Evolutionary conservation across 2,329 filamentous ascomycete species (phyloP).

Genomic region (Malbranchea cinnamomea): DNA sequence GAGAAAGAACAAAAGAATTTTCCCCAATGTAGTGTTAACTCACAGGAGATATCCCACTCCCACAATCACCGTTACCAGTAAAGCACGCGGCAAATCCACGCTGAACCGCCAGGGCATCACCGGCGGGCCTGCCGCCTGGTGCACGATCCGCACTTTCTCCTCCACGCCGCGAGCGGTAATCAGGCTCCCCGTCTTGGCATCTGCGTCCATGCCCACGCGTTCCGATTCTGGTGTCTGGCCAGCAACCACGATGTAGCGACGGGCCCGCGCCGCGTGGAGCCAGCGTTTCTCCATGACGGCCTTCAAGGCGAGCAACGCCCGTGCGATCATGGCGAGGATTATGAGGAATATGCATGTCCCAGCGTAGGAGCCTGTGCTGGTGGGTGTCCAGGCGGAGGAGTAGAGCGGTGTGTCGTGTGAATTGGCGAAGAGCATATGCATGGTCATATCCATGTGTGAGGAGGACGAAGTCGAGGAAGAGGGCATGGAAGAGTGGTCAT

Average conservation of each 20-base stretch:
- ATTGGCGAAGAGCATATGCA: slow-evolving; percentile 31
- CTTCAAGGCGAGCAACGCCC: slow-evolving; percentile 58
- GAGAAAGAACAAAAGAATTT: not conserved
- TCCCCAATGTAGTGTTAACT: slow-evolving; percentile 37
- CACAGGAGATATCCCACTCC: slow-evolving; percentile 76
- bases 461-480: slow-evolving; percentile 4
- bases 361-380: slow-evolving; percentile 55
- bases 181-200: slow-evolving; percentile 50
- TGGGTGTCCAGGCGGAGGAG: slow-evolving; percentile 59
- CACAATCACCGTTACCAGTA: slow-evolving; percentile 55
- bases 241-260: slow-evolving; percentile 62
- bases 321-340: slow-evolving; percentile 53
- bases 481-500: slow-evolving; percentile 3
- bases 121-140: slow-evolving; percentile 35
- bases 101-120: slow-evolving; percentile 64
- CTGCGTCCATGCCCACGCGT: slow-evolving; percentile 31
- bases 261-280: slow-evolving; percentile 54
- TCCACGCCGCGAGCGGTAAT: slow-evolving; percentile 62
- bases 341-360: slow-evolving; percentile 88
- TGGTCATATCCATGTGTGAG: slow-evolving; percentile 11
- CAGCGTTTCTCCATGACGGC: slow-evolving; percentile 45
- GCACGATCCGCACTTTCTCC: slow-evolving; percentile 63
- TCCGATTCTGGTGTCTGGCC: slow-evolving; percentile 40
- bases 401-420: slow-evolving; percentile 48
- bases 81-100: slow-evolving; percentile 60